These are phyloP conservation scores for Tetraselmis striata DNA, from an alignment of 139 green algal species.

Conservation along the genomic window DNA sequence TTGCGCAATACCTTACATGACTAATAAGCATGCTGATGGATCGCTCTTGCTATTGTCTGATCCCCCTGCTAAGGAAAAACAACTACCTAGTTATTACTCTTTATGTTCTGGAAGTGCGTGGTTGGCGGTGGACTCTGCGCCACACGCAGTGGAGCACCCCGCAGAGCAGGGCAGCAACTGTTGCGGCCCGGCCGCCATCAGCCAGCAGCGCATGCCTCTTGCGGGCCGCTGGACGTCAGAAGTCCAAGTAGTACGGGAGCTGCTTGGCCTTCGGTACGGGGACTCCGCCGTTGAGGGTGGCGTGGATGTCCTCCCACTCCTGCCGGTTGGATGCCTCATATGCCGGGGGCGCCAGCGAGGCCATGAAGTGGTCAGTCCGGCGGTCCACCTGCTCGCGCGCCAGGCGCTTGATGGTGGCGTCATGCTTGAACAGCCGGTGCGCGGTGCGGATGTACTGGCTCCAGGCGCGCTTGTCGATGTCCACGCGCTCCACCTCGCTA, in stretches of 20 bases:
- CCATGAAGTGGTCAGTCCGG: neutral
- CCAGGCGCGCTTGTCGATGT: neutral
- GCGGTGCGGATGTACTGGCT: neutral
- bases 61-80: too few species aligned
- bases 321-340: neutral
- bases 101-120: too few species aligned
- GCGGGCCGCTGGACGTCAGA: too few species aligned
- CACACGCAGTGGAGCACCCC: too few species aligned
- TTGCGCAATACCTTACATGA: too few species aligned
- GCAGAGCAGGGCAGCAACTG: too few species aligned
- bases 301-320: conserved; percentile 5
- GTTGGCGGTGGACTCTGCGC: too few species aligned
- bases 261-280: neutral
- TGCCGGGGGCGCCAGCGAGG: neutral
- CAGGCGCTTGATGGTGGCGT: neutral
- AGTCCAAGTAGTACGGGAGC: neutral
- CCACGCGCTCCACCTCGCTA: neutral
- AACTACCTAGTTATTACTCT: too few species aligned
- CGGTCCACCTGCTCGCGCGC: neutral
- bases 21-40: too few species aligned
- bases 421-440: neutral
- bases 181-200: too few species aligned
- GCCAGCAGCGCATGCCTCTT: too few species aligned
- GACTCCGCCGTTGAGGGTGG: neutral
- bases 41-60: too few species aligned